Base-by-base conservation (phyloP, 2,329 filamentous ascomycete species). In the Aureobasidium lini region DNA sequence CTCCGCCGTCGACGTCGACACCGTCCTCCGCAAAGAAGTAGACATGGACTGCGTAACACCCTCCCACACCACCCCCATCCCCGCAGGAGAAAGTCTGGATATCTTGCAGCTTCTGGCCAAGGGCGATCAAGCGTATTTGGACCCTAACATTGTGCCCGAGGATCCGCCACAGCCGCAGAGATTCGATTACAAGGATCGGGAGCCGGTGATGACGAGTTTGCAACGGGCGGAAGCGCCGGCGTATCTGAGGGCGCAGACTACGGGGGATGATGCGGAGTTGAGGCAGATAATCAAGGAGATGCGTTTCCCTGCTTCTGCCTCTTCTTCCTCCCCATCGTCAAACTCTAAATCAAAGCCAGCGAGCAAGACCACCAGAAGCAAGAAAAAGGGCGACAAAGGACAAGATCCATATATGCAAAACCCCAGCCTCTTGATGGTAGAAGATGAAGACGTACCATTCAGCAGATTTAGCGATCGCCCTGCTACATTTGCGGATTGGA, bases 41-140 rank as follows among this genome's bases (percentile, higher is more conserved):
- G 88, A 99, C 71, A 95, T 99, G 90, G 89, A 96, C 69, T 99
- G 94, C 71, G 75, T 97, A 44, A 99, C 94, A 0, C 94, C 94
- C 0, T 94, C 88, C 44, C 89, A 99, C 72, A 81, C 82, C 0
- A 80, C 81, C 0, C 80, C 86, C 32, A 97, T 99, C 43, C 81
- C 89, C 0, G 87, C 85, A 1, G 94, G 95, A 37, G 92, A 97
- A 74, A 91, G 85, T 62, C 73, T 99, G 8, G 92, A 96, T 69
- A 96, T 99, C 58, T 70, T 74, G 2, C 73, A 85, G n/a, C 81
- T 99, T 1, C 82, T 99, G 2, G 81, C 81, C 0, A 94, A 89
- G 71, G 88, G 89, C 4, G 66, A 80, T 0, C 71, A 79, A 18
- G 90, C 93, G 0, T 79, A 73, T 34, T 80, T 97, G 0, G 88